These are phyloP conservation scores for Colletotrichum lentis DNA, from an alignment of 2,329 filamentous ascomycete species.

Conservation along the genomic window DNA sequence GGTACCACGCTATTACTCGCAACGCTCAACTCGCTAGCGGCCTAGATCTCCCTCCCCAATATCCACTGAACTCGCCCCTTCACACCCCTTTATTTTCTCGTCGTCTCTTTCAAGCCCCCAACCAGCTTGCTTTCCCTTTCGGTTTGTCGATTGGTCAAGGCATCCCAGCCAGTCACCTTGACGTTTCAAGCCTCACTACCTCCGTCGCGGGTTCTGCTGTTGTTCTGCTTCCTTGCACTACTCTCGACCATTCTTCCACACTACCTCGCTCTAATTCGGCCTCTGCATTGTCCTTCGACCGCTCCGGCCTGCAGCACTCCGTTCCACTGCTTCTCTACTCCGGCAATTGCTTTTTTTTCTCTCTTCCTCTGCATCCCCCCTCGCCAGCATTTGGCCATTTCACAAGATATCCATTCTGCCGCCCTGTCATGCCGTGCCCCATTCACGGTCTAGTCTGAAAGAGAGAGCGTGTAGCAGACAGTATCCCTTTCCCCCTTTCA, in stretches of 20 bases:
- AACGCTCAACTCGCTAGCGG: conserved; percentile 17
- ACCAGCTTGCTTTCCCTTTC: conserved; percentile 14
- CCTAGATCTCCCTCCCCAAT: conserved; percentile 22
- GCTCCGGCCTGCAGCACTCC: conserved; percentile 23
- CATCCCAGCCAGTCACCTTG: conserved; percentile 40
- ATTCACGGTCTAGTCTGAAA: conserved; percentile 18
- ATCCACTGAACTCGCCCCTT: conserved; percentile 16
- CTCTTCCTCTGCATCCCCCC: conserved; percentile 28
- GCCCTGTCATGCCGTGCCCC: conserved; percentile 32
- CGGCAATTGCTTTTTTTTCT: conserved; percentile 35
- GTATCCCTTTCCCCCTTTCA: conserved; percentile 14
- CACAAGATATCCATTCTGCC: conserved; percentile 21
- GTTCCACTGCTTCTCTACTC: conserved; percentile 24
- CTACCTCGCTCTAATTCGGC: conserved; percentile 5
- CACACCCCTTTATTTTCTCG: conserved; percentile 29
- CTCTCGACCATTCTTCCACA: conserved; percentile 6
- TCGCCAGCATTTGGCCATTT: conserved; percentile 20
- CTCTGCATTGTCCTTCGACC: conserved; percentile 6
- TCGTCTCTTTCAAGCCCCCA: conserved; percentile 9
- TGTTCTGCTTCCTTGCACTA: conserved; percentile 16
- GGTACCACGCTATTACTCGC: no score
- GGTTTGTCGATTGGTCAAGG: conserved; percentile 38
- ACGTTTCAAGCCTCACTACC: conserved; percentile 46
- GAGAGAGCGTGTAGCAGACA: background rate
- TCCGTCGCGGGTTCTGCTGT: conserved; percentile 44